Evolutionary conservation across 1,284 basidiomycete species (phyloP), one percentile per base, ranked within the genome.

Genomic region (Rhodofomes roseus): DNA sequence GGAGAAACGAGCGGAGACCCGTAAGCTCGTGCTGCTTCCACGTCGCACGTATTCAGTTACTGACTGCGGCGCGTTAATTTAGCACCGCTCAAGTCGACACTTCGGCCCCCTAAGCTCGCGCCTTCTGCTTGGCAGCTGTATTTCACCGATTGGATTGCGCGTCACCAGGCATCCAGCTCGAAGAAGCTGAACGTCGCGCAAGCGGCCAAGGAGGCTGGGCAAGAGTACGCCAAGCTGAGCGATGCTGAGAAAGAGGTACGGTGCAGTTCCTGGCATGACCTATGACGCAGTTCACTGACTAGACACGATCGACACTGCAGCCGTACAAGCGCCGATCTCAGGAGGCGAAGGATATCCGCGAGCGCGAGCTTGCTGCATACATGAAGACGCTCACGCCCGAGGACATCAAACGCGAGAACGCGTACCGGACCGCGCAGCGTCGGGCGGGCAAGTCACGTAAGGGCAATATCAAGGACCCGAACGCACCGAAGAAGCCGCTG

Each of bases 91-190:
- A 89, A 87, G 74, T 88, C 89, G 55, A 73, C 82, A 27, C 80
- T 97, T 60, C 89, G 89, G 60, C 94, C 93, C 36, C 95, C 95
- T 48, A 96, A 96, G 77, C 84, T 96, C 69, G 93, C 95, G 14
- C 94, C 93, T 5, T 96, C 93, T 5, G 93, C 95, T 46, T 98
- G 95, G 95, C 95, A 98, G 76, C 83, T 98, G 56, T 98, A 95
- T 78, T 97, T 98, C 75, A 95, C 93, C 40, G 94, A 97, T 73
- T 95, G 94, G 86, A 93, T 98, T 66, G 89, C 92, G 74, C 85
- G 88, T 70, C 93, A 95, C 73, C 95, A 95, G 77, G 85, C 86
- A 65, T 81, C 83, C 43, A 87, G 83, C 63, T 84, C 81, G 51
- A 81, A 90, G 64, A 95, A 96, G 76, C 84, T 98, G 54, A 97